Evolutionary conservation across 78 protist genomes (phyloP), one percentile per base, ranked within the genome.

Genomic region (Pigoraptor vietnamica): DNA sequence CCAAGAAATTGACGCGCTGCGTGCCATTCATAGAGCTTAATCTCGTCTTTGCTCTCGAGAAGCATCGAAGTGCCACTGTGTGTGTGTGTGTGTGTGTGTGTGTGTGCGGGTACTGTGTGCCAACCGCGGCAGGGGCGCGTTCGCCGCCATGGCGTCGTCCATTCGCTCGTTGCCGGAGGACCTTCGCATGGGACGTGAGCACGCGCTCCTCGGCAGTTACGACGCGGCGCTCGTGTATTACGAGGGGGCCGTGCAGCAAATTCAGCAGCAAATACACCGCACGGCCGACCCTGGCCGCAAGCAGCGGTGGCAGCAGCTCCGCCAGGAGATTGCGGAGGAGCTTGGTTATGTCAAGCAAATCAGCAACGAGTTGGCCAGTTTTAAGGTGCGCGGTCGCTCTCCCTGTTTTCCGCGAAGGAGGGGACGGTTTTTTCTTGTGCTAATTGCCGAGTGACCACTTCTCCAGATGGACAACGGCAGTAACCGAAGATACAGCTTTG

Each of bases 131-230:
- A n/a, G n/a, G n/a, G n/a, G n/a, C n/a, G 29, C 67, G 67, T 21
- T 48, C 6, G 29, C 29, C 67, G 67, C 6, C 6, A 48, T 48
- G 67, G 67, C 67, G 67, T 48, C 67, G 67, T 48, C 84, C 23
- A 81, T 86, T 38, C 32, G 32, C 32, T 6, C 37, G 29, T 14
- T 89, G 1, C 90, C 90, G 23, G 90, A 89, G 37, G 90, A 89
- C 40, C 82, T 89, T 1, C 79, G 82, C n/a, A 89, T 89, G 90
- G 90, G 40, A 0, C 79, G 90, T 0, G 90, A 89, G 90, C 23
- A 14, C 40, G 90, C 90, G 79, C 82, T 89, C 23, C 90, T 89
- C 1, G 90, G 90, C 38, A 89, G 38, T 37, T 89, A 89, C 37
- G 90, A 89, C 79, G 33, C 79, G 0, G 37, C 90, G 25, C 36